phyloP scores from a whole-genome alignment of 108 stramenopile species.

The Stephanodiscus triporus region DNA sequence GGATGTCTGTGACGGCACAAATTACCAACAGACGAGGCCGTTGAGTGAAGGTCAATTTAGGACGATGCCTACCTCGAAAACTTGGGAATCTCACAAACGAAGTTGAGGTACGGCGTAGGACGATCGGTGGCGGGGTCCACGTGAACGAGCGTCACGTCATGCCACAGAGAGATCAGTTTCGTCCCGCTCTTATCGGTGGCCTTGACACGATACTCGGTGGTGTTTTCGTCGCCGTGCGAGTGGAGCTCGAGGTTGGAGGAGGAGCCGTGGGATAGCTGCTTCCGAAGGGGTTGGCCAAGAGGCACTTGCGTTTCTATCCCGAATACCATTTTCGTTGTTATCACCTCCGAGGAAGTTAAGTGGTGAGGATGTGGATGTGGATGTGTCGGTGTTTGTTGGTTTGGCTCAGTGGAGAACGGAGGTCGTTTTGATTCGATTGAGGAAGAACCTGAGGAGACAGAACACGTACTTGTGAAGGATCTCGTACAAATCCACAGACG shows the following conservation, averaged over 20 bases:
- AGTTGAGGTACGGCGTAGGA: slow-evolving; percentile 83
- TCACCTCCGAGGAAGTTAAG: background rate
- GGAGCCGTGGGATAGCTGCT: slow-evolving; percentile 53
- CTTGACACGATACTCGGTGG: slow-evolving; percentile 84
- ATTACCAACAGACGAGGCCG: background rate
- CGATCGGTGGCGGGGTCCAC: slow-evolving; percentile 69
- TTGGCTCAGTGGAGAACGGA: too few species aligned
- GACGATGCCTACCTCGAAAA: slow-evolving; percentile 80
- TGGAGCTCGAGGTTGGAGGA: slow-evolving; percentile 57
- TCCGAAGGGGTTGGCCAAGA: slow-evolving; percentile 38
- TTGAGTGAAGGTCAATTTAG: background rate
- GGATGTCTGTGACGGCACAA: background rate
- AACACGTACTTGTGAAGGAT: too few species aligned
- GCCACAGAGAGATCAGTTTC: slow-evolving; percentile 88
- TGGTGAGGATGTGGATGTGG: too few species aligned
- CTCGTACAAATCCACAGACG: too few species aligned
- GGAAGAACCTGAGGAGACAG: too few species aligned
- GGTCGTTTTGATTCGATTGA: too few species aligned
- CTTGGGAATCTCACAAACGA: slow-evolving; percentile 97
- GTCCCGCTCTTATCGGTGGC: slow-evolving; percentile 56
- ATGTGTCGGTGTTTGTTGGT: too few species aligned
- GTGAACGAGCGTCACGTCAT: slow-evolving; percentile 85
- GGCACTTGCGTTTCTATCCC: slow-evolving; percentile 43
- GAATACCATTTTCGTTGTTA: slow-evolving; percentile 13
- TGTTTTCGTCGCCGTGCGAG: slow-evolving; percentile 70